These are phyloP conservation scores for Malassezia yamatoensis DNA, from an alignment of 1,284 basidiomycete species.

Conservation along the genomic window DNA sequence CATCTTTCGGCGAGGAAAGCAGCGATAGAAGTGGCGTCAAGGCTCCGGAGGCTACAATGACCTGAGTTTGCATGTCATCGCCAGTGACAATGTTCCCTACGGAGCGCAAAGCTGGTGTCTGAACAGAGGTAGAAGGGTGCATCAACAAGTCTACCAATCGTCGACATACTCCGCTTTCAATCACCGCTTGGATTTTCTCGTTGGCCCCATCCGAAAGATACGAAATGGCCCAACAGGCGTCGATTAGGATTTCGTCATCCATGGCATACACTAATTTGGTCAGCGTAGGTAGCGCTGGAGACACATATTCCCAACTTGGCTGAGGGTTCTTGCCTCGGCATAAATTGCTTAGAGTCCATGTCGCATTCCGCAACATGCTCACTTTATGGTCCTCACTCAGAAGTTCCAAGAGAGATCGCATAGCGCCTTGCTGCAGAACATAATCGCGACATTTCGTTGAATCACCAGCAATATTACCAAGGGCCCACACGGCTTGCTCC, in stretches of 20 bases:
- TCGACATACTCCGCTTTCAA: constrained; percentile 94
- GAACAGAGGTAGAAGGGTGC: constrained; percentile 92
- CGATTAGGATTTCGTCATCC: constrained; percentile 97
- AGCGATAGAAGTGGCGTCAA: constrained; percentile 83
- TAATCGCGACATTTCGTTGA: constrained; percentile 46
- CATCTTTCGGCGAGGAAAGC: constrained; percentile 89
- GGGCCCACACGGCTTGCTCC: constrained; percentile 48
- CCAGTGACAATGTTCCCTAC: constrained; percentile 99
- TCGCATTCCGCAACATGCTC: constrained; percentile 48
- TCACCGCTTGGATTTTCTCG: constrained; percentile 99
- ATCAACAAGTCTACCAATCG: constrained; percentile 93
- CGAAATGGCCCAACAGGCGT: constrained; percentile 99
- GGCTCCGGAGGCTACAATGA: constrained; percentile 91
- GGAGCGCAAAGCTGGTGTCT: constrained; percentile 91
- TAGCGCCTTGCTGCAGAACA: constrained; percentile 39
- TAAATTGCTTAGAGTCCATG: constrained; percentile 48
- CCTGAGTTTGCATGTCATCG: constrained; percentile 96
- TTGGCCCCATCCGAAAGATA: constrained; percentile 98
- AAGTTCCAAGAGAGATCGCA: constrained; percentile 40
- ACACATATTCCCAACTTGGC: constrained; percentile 53
- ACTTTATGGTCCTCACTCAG: constrained; percentile 48
- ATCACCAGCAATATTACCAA: constrained; percentile 48
- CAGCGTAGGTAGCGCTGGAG: constrained; percentile 85
- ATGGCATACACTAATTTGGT: constrained; percentile 98
- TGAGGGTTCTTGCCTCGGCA: constrained; percentile 48